Base-by-base conservation (phyloP, 2,329 filamentous ascomycete species). In the Apiospora aurea region DNA sequence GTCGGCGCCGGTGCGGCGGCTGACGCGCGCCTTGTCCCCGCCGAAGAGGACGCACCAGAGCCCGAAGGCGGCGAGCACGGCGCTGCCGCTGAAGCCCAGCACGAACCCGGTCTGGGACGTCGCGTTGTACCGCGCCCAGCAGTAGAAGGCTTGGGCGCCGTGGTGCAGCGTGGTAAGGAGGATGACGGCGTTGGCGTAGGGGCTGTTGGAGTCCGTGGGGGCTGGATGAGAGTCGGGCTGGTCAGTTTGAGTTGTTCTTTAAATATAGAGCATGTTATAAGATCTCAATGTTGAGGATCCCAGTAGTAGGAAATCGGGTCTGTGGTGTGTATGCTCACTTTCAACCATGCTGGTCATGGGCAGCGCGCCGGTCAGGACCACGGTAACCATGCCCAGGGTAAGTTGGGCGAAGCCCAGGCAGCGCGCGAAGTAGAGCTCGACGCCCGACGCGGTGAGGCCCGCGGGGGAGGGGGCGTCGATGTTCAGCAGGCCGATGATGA, bases 341-440 rank as follows among this genome's bases (percentile, higher is more conserved):
- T 85, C 81, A n/a, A 79, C 78, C 34, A 80, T 79, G n/a, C 87
- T 87, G 0, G 86, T 87, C 16, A 95, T 81, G 0, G 93, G 93
- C 6, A 96, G 85, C 2, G 88, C 87, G 67, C 93, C 94, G 0
- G 92, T 93, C 43, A 95, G 86, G 47, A 94, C 85, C 49, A 95
- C 82, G n/a, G 87, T 87, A 16, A 93, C 82, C 8, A 91, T 78
- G 44, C 90, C 90, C 41, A 96, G 82, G 13, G 90, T 84, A 29
- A 95, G 83, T 64, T 94, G 87, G 43, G 90, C 84, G 71, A 95
- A 84, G 74, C 92, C 93, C 1, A 94, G 87, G 41, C 87, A 89
- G 57, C 93, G 92, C 69, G 90, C 90, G 80, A 95, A 91, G 86
- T 96, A 96, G 71, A 88, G 82, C 81, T 95, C 92, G 44, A 94